Conservation (phyloP, 768 basidiomycete genomes). For the Suillus ampliporus region DNA sequence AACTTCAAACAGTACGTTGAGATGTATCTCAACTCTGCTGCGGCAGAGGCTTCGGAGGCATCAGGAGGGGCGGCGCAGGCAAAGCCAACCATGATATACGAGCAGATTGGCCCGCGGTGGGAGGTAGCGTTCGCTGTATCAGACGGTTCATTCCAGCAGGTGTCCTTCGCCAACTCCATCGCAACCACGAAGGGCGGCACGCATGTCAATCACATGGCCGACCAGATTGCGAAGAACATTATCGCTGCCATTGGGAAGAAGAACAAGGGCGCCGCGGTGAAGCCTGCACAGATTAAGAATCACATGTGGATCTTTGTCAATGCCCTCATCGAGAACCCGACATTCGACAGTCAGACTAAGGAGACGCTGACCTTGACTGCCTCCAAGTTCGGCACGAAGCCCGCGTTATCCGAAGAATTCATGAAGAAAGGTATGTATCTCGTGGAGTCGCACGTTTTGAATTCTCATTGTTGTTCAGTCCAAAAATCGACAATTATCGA, state of each 20-base stretch:
- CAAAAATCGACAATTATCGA: conserved; percentile 90
- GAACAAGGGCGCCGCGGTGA: conserved; percentile 96
- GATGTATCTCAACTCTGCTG: conserved; percentile 83
- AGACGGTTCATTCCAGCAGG: conserved; percentile 90
- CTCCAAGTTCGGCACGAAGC: conserved; percentile 91
- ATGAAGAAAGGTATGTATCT: conserved; percentile 84
- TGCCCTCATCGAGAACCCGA: conserved; percentile 94
- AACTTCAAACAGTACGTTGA: conserved; percentile 98
- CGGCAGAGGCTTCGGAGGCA: conserved; percentile 67
- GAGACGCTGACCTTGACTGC: conserved; percentile 88
- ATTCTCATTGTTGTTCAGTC: conserved; percentile 51
- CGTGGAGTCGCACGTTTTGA: conserved; percentile 2
- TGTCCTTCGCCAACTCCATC: conserved; percentile 98
- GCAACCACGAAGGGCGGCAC: conserved; percentile 96
- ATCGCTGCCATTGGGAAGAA: conserved; percentile 89
- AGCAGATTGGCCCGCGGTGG: conserved; percentile 83
- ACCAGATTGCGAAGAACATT: conserved; percentile 88
- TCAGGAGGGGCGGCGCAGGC: conserved; percentile 80
- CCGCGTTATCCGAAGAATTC: conserved; percentile 86
- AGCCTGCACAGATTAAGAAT: conserved; percentile 91
- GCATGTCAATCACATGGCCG: conserved; percentile 84
- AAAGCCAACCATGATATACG: conserved; percentile 84
- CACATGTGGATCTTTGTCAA: conserved; percentile 99
- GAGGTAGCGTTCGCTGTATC: conserved; percentile 95
- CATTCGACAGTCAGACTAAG: conserved; percentile 99